These are phyloP conservation scores for Diaporthe sp. DNA, from an alignment of 2,329 filamentous ascomycete genomes.

Conservation along the genomic window DNA sequence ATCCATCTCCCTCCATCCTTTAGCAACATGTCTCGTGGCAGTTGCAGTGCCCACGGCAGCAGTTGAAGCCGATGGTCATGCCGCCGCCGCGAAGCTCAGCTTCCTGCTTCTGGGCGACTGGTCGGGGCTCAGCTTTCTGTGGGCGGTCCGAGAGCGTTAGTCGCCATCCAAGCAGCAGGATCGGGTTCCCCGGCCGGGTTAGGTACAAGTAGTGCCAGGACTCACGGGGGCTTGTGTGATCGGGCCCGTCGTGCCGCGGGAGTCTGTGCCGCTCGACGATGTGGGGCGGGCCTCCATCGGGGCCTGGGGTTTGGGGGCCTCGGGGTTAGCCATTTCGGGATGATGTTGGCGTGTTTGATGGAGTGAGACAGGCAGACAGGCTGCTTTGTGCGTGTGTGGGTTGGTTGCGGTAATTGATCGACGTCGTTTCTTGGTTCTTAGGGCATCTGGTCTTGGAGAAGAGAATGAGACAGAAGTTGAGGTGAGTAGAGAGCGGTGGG, in stretches of 20 bases:
- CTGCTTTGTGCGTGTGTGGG: background rate
- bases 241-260: background rate
- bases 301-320: slow-evolving; percentile 11
- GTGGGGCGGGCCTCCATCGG: slow-evolving; percentile 14
- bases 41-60: slow-evolving; percentile 17
- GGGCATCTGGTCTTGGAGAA: background rate
- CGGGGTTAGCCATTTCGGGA: slow-evolving; percentile 10
- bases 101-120: slow-evolving; percentile 12
- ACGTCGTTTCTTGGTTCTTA: background rate
- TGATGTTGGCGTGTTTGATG: background rate
- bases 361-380: background rate
- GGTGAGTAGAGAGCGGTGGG: slow-evolving; percentile 3
- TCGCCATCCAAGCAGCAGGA: background rate
- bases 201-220: background rate
- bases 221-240: slow-evolving; percentile 22
- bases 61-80: slow-evolving; percentile 29
- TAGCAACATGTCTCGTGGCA: slow-evolving; percentile 22
- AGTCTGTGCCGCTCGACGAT: background rate
- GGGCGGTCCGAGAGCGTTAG: background rate
- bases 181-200: background rate
- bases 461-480: background rate
- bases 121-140: slow-evolving; percentile 21
- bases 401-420: background rate
- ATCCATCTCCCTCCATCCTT: background rate
- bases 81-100: slow-evolving; percentile 15